Evolutionary conservation across 2,329 filamentous ascomycete genomes (phyloP).

Genomic region (Neofusicoccum umdonicola): DNA sequence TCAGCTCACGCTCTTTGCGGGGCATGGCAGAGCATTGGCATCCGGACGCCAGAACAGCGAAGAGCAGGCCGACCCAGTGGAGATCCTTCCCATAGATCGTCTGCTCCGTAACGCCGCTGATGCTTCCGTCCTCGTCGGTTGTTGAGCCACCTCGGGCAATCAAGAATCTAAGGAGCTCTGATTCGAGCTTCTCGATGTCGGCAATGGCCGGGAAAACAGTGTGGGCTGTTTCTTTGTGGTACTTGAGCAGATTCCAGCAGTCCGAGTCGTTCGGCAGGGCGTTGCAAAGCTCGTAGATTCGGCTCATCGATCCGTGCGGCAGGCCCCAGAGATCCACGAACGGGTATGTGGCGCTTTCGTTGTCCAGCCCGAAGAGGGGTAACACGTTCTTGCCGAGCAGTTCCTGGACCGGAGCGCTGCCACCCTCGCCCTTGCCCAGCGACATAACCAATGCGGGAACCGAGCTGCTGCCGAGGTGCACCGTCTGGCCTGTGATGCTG

Average conservation of each 20-base stretch:
- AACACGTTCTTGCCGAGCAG: constrained; percentile 59
- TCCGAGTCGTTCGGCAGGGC: constrained; percentile 59
- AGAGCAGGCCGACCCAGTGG: constrained; percentile 59
- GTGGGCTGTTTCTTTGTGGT: constrained; percentile 58
- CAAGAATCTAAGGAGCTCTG: constrained; percentile 53
- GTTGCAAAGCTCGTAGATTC: constrained; percentile 58
- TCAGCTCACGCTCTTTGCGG: constrained; percentile 60
- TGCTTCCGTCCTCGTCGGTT: constrained; percentile 38
- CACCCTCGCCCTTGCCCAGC: constrained; percentile 33
- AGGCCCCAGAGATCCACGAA: constrained; percentile 64
- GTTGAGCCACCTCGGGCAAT: constrained; percentile 49
- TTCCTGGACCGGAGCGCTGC: constrained; percentile 52
- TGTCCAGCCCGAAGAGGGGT: constrained; percentile 62
- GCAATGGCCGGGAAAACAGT: constrained; percentile 61
- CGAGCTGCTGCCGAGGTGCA: constrained; percentile 61
- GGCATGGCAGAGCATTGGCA: constrained; percentile 59
- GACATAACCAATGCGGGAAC: constrained; percentile 60
- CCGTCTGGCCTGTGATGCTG: constrained; percentile 58
- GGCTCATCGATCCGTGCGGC: constrained; percentile 57
- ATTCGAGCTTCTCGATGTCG: constrained; percentile 55
- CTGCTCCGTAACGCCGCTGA: constrained; percentile 49
- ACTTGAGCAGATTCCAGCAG: constrained; percentile 57
- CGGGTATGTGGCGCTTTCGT: constrained; percentile 63
- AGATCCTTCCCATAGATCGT: constrained; percentile 57
- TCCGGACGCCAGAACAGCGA: constrained; percentile 62